Evolutionary conservation across 257 asterid genomes (phyloP).

Genomic region (Solanum gandarillasii): DNA sequence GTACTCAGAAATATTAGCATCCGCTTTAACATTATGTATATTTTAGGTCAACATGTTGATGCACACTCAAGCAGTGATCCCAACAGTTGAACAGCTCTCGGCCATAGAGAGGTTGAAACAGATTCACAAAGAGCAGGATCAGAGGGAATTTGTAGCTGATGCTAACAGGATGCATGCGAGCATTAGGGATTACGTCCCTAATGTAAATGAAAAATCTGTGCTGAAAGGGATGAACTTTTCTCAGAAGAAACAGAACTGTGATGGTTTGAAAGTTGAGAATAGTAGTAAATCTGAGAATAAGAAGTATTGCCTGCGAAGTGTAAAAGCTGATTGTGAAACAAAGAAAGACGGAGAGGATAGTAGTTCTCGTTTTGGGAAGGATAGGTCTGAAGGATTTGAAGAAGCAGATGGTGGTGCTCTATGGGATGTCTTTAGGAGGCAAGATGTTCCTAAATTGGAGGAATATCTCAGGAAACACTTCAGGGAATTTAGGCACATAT

Average conservation of each 20-base stretch:
- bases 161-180: neutral
- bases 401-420: constrained; percentile 55
- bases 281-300: neutral
- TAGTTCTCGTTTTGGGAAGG: neutral
- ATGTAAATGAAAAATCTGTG: neutral
- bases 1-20: neutral
- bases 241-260: neutral
- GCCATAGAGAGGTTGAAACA: constrained; percentile 25
- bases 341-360: neutral
- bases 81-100: constrained; percentile 11
- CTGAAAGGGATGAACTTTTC: neutral
- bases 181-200: neutral
- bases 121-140: neutral
- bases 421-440: constrained; percentile 87
- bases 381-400: constrained; percentile 2
- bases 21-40: constrained; percentile 1
- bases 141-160: constrained; percentile 3
- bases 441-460: constrained; percentile 60
- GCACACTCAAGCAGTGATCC: constrained; percentile 28
- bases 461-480: constrained; percentile 40
- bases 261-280: neutral
- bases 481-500: constrained; percentile 46
- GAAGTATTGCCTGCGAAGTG: neutral
- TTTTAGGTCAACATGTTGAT: constrained; percentile 69
- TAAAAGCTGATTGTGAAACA: neutral